Conservation (phyloP, 1,139 yeast species). For the Komagataea norvegica region DNA sequence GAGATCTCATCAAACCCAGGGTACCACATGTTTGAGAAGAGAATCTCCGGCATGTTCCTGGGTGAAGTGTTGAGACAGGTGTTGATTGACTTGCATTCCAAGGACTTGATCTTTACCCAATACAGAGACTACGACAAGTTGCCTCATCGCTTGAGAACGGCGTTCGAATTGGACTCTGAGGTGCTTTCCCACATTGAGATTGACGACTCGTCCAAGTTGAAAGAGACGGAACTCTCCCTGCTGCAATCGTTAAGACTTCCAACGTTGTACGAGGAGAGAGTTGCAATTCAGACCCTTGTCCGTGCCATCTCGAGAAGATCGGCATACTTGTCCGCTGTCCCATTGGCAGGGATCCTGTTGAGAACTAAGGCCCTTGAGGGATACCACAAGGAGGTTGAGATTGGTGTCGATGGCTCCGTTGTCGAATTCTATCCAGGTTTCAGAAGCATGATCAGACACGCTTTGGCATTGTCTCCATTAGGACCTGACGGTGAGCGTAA, state of each 20-base stretch:
- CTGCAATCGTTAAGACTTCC: constrained; percentile 62
- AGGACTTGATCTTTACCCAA: constrained; percentile 52
- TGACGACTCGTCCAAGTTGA: constrained; percentile 68
- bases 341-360: constrained; percentile 70
- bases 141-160: constrained; percentile 62
- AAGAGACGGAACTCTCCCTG: constrained; percentile 59
- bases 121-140: constrained; percentile 47
- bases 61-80: constrained; percentile 81
- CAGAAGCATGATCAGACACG: constrained; percentile 68
- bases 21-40: constrained; percentile 85
- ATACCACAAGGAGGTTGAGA: constrained; percentile 66
- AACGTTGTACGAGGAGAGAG: constrained; percentile 63
- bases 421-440: constrained; percentile 92
- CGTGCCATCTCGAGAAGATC: constrained; percentile 82
- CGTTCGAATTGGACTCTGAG: constrained; percentile 76
- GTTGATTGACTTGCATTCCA: constrained; percentile 58
- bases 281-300: constrained; percentile 63
- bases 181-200: constrained; percentile 77
- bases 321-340: constrained; percentile 80
- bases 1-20: constrained; percentile 71
- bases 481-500: constrained; percentile 67
- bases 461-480: constrained; percentile 61
- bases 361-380: constrained; percentile 53
- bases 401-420: constrained; percentile 93
- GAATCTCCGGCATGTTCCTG: constrained; percentile 89